These are phyloP conservation scores for Williopsis jadinii DNA, from an alignment of 1,139 yeast genomes.

Conservation along the genomic window DNA sequence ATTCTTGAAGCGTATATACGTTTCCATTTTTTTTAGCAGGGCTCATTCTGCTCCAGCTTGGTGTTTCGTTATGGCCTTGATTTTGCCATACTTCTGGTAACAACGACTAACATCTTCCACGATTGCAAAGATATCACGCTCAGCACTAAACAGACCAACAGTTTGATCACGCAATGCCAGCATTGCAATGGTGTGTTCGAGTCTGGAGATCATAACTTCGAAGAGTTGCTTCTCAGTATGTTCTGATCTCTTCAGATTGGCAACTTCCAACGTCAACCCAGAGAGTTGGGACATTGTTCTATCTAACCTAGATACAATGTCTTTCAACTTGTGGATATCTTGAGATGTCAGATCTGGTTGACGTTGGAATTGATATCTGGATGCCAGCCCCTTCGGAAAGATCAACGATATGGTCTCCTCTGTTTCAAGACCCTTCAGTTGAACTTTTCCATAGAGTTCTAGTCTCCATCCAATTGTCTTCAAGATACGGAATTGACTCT, in stretches of 20 bases:
- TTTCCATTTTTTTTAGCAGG: too few relatives aligned
- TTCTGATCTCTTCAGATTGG: conserved; percentile 29
- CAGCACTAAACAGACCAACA: conserved; percentile 16
- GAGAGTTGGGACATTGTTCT: conserved; percentile 25
- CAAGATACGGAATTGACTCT: conserved; percentile 58
- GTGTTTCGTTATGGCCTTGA: too few relatives aligned
- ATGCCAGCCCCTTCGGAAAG: conserved; percentile 59
- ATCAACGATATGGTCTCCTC: conserved; percentile 81
- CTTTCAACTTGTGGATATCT: conserved; percentile 39
- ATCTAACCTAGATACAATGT: conserved; percentile 43
- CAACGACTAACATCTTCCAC: conserved; percentile 10
- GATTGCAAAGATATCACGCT: conserved; percentile 14
- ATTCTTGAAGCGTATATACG: too few relatives aligned
- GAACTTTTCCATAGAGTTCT: conserved; percentile 74
- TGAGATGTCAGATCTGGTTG: conserved; percentile 23
- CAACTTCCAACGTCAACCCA: conserved; percentile 15
- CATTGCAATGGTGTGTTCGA: conserved; percentile 35
- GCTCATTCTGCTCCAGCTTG: too few relatives aligned
- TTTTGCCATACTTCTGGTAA: conserved; percentile 3
- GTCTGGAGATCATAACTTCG: conserved; percentile 40
- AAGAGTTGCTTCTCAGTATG: conserved; percentile 30
- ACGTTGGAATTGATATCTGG: conserved; percentile 37
- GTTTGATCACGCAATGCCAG: conserved; percentile 21
- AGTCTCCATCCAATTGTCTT: conserved; percentile 67
- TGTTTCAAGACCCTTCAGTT: conserved; percentile 89